Base-by-base conservation (phyloP, 2,329 filamentous ascomycete species). In the Delphinella strobiligena region DNA sequence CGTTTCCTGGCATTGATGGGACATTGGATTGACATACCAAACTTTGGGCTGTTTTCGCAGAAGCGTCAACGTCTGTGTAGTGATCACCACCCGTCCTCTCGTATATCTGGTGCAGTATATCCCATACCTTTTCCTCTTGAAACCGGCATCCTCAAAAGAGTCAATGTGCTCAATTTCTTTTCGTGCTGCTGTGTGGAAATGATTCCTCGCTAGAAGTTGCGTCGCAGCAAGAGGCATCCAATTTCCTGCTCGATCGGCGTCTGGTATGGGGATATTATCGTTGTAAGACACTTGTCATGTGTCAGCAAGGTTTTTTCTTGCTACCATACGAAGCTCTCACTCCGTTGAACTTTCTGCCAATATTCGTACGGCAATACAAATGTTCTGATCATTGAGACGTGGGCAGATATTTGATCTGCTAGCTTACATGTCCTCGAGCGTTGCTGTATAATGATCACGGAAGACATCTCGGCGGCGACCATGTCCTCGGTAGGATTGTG, bases 401-500 rank as follows among this genome's bases (percentile, higher is more conserved):
- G n/a, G n/a, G n/a, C n/a, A n/a, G n/a, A n/a, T n/a, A n/a, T n/a
- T n/a, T n/a, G n/a, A n/a, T n/a, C n/a, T n/a, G n/a, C n/a, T n/a
- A n/a, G n/a, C n/a, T n/a, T n/a, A n/a, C n/a, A 27, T 27, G 22
- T 27, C 22, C 22, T 27, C 22, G 22, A 27, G 22, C 51, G 56
- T 19, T 67, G 60, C 45, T 70, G 67, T 1, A 69, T 49, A 47
- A 70, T 64, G 10, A 66, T 70, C n/a, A 64, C 51, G 11, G 62
- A 58, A 19, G 59, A 54, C 36, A 62, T 46, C 3, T 60, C 60
- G 5, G 60, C 60, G 16, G 61, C 55, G 29, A 59, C 55, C 57
- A 67, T 68, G 49, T 69, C 64, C 48, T 67, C 60, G 2, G 66
- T 63, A 17, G 69, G 59, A 47, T 70, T 66, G 50, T 69, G 66